Percentiles rank a stretch among this genome's conserved stretches.
These are phyloP conservation scores for Kregervanrija delftensis DNA, from an alignment of 805 yeast species.

Conservation along the genomic window DNA sequence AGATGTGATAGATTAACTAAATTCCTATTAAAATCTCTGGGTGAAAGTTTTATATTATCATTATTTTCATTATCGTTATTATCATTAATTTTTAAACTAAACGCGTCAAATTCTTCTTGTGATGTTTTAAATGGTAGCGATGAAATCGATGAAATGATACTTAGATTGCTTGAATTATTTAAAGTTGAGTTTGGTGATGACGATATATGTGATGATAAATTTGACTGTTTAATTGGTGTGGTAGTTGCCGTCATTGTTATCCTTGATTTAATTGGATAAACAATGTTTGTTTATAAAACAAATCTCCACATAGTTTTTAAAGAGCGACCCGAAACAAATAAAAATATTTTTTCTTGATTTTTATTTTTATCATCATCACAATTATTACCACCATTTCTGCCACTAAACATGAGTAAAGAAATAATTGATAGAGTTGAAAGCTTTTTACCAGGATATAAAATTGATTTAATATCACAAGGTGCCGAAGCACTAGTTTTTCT, in stretches of 20 bases:
- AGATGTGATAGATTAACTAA: constrained; percentile 6
- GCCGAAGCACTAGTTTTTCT: constrained; percentile 82
- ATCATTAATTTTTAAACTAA: not conserved
- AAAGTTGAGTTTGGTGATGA: too few relatives aligned
- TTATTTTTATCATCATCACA: not conserved
- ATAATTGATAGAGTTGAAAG: constrained; percentile 37
- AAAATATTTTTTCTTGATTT: not conserved
- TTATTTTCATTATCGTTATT: not conserved
- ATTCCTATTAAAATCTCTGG: constrained; percentile 3
- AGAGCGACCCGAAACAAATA: not conserved
- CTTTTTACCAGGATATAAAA: constrained; percentile 42
- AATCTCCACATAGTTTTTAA: not conserved
- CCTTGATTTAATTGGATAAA: too few relatives aligned
- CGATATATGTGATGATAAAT: too few relatives aligned
- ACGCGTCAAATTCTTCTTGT: constrained; percentile 10
- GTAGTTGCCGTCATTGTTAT: not conserved
- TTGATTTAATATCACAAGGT: constrained; percentile 68
- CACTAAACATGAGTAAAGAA: constrained; percentile 42
- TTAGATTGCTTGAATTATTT: too few relatives aligned
- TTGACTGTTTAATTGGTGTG: not conserved
- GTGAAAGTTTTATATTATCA: not conserved
- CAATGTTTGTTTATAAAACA: not conserved
- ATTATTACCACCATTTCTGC: not conserved
- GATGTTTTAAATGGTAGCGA: constrained; percentile 7
- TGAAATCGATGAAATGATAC: too few relatives aligned